Percentiles rank a stretch among this genome's conserved stretches.
These are phyloP conservation scores for Sporodiniella umbellata DNA, from an alignment of 371 early-diverging fungal genomes.

Conservation along the genomic window DNA sequence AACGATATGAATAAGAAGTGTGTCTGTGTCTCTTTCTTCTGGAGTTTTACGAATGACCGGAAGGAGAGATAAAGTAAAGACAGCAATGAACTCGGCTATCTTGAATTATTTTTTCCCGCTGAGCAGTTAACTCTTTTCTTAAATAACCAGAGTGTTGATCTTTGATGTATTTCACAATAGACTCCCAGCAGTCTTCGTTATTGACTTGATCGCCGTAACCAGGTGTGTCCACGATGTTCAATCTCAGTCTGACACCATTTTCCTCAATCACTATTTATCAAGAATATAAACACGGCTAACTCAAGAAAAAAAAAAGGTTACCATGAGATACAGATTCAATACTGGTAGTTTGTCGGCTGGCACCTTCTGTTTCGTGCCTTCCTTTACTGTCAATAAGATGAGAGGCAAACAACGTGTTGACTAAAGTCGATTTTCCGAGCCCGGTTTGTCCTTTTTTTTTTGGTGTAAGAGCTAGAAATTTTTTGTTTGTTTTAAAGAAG, in stretches of 20 bases:
- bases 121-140: constrained; percentile 83
- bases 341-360: constrained; percentile 74
- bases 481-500: background rate
- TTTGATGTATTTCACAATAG: constrained; percentile 87
- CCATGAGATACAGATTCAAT: constrained; percentile 80
- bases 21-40: background rate
- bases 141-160: constrained; percentile 89
- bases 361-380: constrained; percentile 63
- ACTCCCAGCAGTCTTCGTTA: constrained; percentile 89
- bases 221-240: constrained; percentile 83
- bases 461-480: too few relatives aligned
- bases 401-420: constrained; percentile 91
- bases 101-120: constrained; percentile 79
- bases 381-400: constrained; percentile 86
- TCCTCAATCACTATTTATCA: constrained; percentile 66
- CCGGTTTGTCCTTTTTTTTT: constrained; percentile 84
- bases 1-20: background rate
- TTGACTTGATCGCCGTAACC: constrained; percentile 82
- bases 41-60: constrained; percentile 63
- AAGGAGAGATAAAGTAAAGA: constrained; percentile 73
- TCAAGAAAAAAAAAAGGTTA: constrained; percentile 17
- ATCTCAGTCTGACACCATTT: constrained; percentile 76
- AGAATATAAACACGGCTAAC: background rate
- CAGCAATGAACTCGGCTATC: constrained; percentile 82
- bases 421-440: constrained; percentile 97